Conservation (phyloP, 2,329 filamentous ascomycete species). For the Didymella pomorum region DNA sequence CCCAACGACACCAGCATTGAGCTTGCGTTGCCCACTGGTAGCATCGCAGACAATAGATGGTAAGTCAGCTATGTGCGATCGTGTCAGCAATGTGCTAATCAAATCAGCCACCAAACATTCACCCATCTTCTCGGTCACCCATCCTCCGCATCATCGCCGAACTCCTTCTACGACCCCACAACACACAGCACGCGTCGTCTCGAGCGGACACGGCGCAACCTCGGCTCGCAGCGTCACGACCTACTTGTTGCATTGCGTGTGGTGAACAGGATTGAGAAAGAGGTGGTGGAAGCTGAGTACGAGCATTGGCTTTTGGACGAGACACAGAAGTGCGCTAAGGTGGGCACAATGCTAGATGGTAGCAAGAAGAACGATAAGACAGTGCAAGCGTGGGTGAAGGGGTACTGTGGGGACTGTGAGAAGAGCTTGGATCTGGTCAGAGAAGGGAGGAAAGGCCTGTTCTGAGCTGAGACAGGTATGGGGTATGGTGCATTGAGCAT, state of each 20-base stretch:
- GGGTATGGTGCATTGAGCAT: too few relatives aligned
- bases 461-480: background rate
- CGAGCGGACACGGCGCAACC: constrained; percentile 79
- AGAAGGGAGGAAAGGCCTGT: constrained; percentile 14
- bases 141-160: constrained; percentile 23
- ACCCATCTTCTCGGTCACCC: constrained; percentile 45
- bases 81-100: background rate
- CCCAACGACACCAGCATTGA: constrained; percentile 46
- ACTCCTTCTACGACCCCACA: constrained; percentile 31
- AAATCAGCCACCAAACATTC: constrained; percentile 49
- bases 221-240: constrained; percentile 87
- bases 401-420: constrained; percentile 71
- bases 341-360: constrained; percentile 57
- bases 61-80: constrained; percentile 14
- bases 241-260: constrained; percentile 88
- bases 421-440: constrained; percentile 27
- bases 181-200: constrained; percentile 62
- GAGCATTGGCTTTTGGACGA: constrained; percentile 91
- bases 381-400: constrained; percentile 64
- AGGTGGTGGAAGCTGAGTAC: constrained; percentile 88
- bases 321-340: constrained; percentile 74
- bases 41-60: constrained; percentile 40
- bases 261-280: constrained; percentile 86
- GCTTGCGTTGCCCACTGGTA: constrained; percentile 27
- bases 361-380: constrained; percentile 54